Base-by-base conservation (phyloP, 192 early-diverging fungal species). In the Gaertneriomyces semiglobifer region DNA sequence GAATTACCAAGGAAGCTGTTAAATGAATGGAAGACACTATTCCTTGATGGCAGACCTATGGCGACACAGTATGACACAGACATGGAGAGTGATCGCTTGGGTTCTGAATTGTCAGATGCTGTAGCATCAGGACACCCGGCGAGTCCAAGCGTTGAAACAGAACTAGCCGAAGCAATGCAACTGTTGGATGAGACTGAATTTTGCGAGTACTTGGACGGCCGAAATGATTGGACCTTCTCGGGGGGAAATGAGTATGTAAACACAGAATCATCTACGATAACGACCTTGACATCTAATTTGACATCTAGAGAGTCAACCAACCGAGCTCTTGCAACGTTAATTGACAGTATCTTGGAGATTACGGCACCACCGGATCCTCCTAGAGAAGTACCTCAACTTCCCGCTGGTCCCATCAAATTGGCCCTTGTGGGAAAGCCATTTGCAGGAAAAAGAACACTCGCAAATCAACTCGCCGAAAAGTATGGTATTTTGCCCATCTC, bases 21-120 rank as follows among this genome's bases (percentile, higher is more conserved):
- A 38, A 60, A 77, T 7, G 81, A 86, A 54, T 85, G 83, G 83
- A 86, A 86, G 70, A 75, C 65, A 8, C 66, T 86, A 20, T 85
- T 86, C 67, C 43, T 74, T 8, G 58, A 71, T n/a, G 76, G 74
- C 42, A 53, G 72, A 50, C 61, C 79, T 25, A 46, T 86, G 45
- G 42, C 71, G 5, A 63, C 55, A 42, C 53, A 59, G 50, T 79
- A 79, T 66, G 63, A 76, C 44, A 48, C 77, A 5, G 72, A 74
- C 14, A 46, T 83, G 2, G 71, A 74, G 18, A 52, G 70, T 46
- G 82, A 86, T 54, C 25, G n/a, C 14, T 65, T 73, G 39, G 61
- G 55, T 19, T 60, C 66, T 9, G 41, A 56, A 41, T 4, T 60
- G 6, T 59, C 59, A n/a, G 58, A 59, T 12, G 33, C 41, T 11